Percentiles rank a stretch among this genome's conserved stretches.
These are phyloP conservation scores for Exophiala sp. DNA, from an alignment of 2,329 filamentous ascomycete genomes.

Conservation along the genomic window DNA sequence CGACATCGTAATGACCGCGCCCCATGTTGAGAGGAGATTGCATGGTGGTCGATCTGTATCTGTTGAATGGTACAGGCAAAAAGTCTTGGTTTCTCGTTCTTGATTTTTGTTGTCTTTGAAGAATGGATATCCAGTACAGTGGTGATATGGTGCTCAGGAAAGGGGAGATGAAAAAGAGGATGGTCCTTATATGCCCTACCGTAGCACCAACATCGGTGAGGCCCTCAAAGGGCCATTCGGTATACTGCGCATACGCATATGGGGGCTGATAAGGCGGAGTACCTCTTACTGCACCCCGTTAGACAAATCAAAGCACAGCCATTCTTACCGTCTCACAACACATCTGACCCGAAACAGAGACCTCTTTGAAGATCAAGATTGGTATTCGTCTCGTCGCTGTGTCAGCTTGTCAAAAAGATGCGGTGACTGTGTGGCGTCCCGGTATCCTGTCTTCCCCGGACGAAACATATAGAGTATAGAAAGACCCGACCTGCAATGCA, in stretches of 20 bases:
- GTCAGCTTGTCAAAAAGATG: constrained; percentile 23
- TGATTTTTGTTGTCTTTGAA: too few relatives aligned
- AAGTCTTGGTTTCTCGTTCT: too few relatives aligned
- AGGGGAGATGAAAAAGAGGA: too few relatives aligned
- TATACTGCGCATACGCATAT: background rate
- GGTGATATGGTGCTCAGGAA: too few relatives aligned
- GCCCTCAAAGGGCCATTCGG: background rate
- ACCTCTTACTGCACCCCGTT: background rate
- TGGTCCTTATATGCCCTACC: too few relatives aligned
- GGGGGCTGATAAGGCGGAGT: background rate
- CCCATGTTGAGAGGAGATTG: constrained; percentile 24
- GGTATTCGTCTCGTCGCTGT: constrained; percentile 1
- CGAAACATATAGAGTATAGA: background rate
- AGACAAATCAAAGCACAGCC: background rate
- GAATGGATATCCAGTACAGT: too few relatives aligned
- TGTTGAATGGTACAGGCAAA: too few relatives aligned
- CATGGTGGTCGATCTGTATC: constrained; percentile 10
- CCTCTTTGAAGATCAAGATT: constrained; percentile 3
- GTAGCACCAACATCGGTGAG: constrained; percentile 9
- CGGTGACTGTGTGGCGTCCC: constrained; percentile 21
- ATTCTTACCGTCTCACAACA: constrained; percentile 7
- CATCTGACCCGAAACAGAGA: constrained; percentile 1
- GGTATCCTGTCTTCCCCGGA: constrained; percentile 2
- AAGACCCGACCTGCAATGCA: too few relatives aligned
- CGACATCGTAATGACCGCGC: constrained; percentile 28